phyloP scores from a whole-genome alignment of 768 basidiomycete genomes.

The Leccinum subgranulosum region DNA sequence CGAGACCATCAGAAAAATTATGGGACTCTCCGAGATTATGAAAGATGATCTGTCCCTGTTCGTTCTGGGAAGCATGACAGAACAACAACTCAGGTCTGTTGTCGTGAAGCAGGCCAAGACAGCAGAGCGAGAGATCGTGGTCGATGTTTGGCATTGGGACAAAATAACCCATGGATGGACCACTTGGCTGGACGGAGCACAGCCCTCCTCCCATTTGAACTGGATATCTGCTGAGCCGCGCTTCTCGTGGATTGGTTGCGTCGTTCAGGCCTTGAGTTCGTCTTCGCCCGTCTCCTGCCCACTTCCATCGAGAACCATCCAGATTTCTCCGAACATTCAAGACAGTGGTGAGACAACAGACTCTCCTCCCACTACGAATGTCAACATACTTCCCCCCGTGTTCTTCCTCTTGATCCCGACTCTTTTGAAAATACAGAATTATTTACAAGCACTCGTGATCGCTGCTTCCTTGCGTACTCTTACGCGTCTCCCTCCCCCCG shows the following conservation, averaged over 20 bases:
- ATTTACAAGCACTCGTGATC: constrained; percentile 67
- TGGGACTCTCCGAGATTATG: constrained; percentile 60
- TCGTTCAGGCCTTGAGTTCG: constrained; percentile 44
- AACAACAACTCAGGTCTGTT: constrained; percentile 50
- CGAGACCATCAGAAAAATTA: constrained; percentile 44
- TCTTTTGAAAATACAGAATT: constrained; percentile 61
- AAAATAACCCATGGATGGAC: constrained; percentile 23
- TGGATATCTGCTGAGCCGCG: constrained; percentile 13
- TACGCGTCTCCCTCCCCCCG: constrained; percentile 37
- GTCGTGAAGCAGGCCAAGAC: constrained; percentile 51
- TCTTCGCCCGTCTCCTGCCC: constrained; percentile 38
- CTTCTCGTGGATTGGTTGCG: constrained; percentile 45
- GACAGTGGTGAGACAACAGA: neutral
- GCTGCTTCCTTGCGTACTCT: constrained; percentile 59
- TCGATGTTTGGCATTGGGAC: constrained; percentile 46
- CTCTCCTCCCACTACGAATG: neutral
- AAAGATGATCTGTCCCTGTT: constrained; percentile 66
- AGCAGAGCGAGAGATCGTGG: constrained; percentile 53
- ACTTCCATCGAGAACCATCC: constrained; percentile 26
- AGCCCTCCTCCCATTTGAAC: constrained; percentile 4
- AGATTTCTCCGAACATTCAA: constrained; percentile 2
- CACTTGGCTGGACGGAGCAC: constrained; percentile 27
- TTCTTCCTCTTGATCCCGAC: constrained; percentile 58
- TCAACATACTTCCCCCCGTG: constrained; percentile 60
- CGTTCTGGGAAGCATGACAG: constrained; percentile 63